Evolutionary conservation across 192 early-diverging fungal species (phyloP).

Genomic region (Lobosporangium transversale): DNA sequence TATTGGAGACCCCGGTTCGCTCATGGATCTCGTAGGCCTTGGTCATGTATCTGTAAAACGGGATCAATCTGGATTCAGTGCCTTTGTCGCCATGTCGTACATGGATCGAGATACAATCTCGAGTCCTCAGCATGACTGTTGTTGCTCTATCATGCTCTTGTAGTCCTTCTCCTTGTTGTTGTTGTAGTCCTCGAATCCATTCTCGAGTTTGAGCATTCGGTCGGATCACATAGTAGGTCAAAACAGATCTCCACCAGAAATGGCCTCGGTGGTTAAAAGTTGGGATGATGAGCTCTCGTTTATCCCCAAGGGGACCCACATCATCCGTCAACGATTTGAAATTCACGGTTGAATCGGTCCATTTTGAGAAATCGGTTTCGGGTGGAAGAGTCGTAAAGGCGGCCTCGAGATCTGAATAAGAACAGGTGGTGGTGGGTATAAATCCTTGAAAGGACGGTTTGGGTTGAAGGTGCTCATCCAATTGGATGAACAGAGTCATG

Average conservation of each 20-base stretch:
- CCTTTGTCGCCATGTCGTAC: slow-evolving; percentile 29
- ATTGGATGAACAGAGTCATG: slow-evolving; percentile 37
- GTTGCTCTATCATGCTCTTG: too few species aligned
- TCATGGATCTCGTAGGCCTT: neutral
- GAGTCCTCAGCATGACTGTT: neutral
- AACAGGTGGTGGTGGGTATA: slow-evolving; percentile 23
- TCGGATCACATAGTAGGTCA: slow-evolving; percentile 26
- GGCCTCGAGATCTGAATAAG: slow-evolving; percentile 7
- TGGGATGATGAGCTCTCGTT: neutral
- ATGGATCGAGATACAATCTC: slow-evolving; percentile 29
- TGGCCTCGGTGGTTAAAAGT: slow-evolving; percentile 13
- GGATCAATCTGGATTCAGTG: neutral
- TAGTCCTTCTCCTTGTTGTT: too few species aligned
- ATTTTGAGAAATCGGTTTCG: neutral
- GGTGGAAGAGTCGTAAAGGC: slow-evolving; percentile 3
- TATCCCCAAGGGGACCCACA: neutral
- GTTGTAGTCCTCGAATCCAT: slow-evolving; percentile 4
- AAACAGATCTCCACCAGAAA: slow-evolving; percentile 35
- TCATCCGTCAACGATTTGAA: neutral
- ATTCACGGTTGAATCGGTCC: slow-evolving; percentile 20
- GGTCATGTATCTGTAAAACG: slow-evolving; percentile 16
- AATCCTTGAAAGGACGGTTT: neutral
- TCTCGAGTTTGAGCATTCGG: slow-evolving; percentile 11
- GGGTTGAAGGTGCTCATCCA: too few species aligned
- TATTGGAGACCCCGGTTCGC: slow-evolving; percentile 9